These are phyloP conservation scores for Platanus orientalis DNA, from an alignment of 164 flowering plant species.

Conservation along the genomic window DNA sequence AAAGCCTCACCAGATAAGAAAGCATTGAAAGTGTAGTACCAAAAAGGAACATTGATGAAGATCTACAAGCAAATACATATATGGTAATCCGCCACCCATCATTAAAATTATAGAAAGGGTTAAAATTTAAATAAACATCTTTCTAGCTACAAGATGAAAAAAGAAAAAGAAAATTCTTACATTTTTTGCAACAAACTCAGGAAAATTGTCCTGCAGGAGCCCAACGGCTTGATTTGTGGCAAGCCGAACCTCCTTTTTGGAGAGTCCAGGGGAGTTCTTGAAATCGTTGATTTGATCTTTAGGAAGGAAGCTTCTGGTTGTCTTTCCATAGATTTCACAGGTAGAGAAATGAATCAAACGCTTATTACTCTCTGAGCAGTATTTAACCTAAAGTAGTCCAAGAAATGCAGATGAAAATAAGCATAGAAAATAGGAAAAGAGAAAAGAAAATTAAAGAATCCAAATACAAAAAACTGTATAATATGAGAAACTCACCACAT, in stretches of 20 bases:
- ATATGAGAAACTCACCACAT: too few species aligned
- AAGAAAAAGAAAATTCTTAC: conserved; percentile 27
- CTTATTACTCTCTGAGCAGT: conserved; percentile 1
- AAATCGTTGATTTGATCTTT: conserved; percentile 56
- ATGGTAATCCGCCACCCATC: conserved; percentile 17
- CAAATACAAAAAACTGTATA: too few species aligned
- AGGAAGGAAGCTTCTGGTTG: conserved; percentile 29
- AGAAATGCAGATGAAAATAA: too few species aligned
- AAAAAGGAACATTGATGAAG: conserved; percentile 62
- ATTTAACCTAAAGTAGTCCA: conserved; percentile 8
- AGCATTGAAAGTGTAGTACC: conserved; percentile 46
- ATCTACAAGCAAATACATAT: conserved; percentile 41
- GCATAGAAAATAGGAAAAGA: too few species aligned
- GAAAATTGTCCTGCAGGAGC: conserved; percentile 58
- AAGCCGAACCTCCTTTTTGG: conserved; percentile 37
- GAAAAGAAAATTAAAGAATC: too few species aligned
- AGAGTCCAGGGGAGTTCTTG: conserved; percentile 43
- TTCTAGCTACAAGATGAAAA: background rate
- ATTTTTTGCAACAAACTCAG: conserved; percentile 51
- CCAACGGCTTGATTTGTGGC: conserved; percentile 25
- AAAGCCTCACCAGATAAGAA: conserved; percentile 36
- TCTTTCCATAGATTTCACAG: too few species aligned
- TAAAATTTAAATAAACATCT: too few species aligned
- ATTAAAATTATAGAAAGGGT: too few species aligned
- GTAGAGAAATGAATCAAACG: conserved; percentile 10